phyloP scores from a whole-genome alignment of 2,329 filamentous ascomycete species.

The Rhynchosporium secalis region DNA sequence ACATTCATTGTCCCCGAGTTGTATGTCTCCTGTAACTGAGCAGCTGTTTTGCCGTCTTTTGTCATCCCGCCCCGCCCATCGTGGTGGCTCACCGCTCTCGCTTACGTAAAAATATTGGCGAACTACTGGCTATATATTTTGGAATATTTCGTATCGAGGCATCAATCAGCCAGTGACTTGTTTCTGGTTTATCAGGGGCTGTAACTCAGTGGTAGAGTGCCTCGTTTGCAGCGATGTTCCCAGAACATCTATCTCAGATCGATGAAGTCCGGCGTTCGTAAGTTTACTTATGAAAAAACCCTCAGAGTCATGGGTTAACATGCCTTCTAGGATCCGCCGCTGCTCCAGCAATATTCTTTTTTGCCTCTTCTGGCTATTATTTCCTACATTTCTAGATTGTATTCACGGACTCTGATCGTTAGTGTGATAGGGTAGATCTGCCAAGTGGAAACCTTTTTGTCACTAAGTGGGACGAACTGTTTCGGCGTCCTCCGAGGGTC shows the following conservation, averaged over 20 bases:
- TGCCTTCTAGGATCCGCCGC: conserved; percentile 14
- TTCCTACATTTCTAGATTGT: too few species aligned
- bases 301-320: conserved; percentile 10
- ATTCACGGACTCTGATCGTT: too few species aligned
- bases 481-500: too few species aligned
- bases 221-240: conserved; percentile 12
- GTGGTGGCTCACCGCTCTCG: not conserved
- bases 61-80: not conserved
- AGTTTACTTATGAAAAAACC: conserved; percentile 8
- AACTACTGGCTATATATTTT: not conserved
- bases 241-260: conserved; percentile 6
- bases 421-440: too few species aligned
- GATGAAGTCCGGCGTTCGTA: conserved; percentile 19
- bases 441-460: too few species aligned
- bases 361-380: not conserved
- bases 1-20: too few species aligned
- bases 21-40: too few species aligned
- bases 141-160: not conserved
- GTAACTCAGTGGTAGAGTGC: conserved; percentile 20
- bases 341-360: conserved; percentile 10
- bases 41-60: not conserved
- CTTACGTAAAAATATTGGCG: not conserved
- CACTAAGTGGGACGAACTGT: too few species aligned
- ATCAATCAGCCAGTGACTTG: not conserved
- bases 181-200: conserved; percentile 4